Evolutionary conservation across 371 early-diverging fungal genomes (phyloP).

Genomic region (Syncephalis plumigaleata): DNA sequence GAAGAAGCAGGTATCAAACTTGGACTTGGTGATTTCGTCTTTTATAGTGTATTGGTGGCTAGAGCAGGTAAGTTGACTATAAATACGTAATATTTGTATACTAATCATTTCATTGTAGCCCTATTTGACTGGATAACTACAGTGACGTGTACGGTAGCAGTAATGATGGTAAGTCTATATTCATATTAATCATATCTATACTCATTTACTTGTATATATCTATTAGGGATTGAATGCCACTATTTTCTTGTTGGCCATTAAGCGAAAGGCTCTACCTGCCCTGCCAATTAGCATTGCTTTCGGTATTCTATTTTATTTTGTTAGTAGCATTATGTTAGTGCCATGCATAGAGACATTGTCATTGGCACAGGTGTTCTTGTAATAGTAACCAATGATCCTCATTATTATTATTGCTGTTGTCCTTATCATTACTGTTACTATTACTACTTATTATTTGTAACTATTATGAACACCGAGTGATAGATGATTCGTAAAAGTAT

Average conservation of each 20-base stretch:
- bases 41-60: slow-evolving; percentile 69
- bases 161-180: slow-evolving; percentile 31
- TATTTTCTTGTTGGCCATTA: slow-evolving; percentile 66
- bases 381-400: background rate
- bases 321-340: slow-evolving; percentile 32
- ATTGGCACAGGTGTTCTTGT: slow-evolving; percentile 12
- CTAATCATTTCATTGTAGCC: too few species aligned
- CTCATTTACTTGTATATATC: background rate
- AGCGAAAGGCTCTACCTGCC: slow-evolving; percentile 69
- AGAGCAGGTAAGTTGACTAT: slow-evolving; percentile 49
- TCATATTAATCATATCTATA: background rate
- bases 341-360: slow-evolving; percentile 25
- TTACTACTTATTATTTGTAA: too few species aligned
- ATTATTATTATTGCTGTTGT: too few species aligned
- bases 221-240: slow-evolving; percentile 55
- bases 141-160: slow-evolving; percentile 54
- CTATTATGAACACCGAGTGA: too few species aligned
- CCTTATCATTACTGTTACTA: too few species aligned
- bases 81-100: too few species aligned
- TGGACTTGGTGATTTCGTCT: slow-evolving; percentile 82
- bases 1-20: slow-evolving; percentile 56
- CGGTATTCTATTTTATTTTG: slow-evolving; percentile 70
- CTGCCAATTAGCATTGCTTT: slow-evolving; percentile 76
- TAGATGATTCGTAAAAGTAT: too few species aligned
- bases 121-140: slow-evolving; percentile 81